Conservation (phyloP, 2,329 filamentous ascomycete species). For the Knoxdaviesia capensis region DNA sequence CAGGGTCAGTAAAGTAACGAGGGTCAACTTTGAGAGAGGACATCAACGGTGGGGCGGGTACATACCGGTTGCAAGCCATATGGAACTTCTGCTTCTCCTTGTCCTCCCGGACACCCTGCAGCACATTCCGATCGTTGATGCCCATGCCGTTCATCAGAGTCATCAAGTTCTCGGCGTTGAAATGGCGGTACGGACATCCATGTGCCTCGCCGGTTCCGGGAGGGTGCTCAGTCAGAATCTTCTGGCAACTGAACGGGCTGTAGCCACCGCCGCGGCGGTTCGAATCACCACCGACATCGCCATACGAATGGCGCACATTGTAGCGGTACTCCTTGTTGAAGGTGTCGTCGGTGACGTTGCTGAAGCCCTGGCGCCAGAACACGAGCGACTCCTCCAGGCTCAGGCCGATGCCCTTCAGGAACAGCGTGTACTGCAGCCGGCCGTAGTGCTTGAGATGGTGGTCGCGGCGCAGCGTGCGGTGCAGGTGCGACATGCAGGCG, state of each 20-base stretch:
- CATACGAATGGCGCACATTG: slow-evolving; percentile 88
- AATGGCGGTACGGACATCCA: slow-evolving; percentile 93
- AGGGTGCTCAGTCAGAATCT: slow-evolving; percentile 75
- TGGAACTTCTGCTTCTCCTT: slow-evolving; percentile 78
- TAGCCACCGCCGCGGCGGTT: slow-evolving; percentile 78
- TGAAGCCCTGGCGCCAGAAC: slow-evolving; percentile 82
- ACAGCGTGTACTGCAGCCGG: slow-evolving; percentile 84
- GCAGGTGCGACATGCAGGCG: slow-evolving; percentile 84
- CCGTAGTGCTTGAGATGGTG: slow-evolving; percentile 85
- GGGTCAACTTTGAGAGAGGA: neutral
- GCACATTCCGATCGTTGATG: slow-evolving; percentile 54
- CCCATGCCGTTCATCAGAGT: slow-evolving; percentile 58
- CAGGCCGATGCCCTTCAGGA: slow-evolving; percentile 88
- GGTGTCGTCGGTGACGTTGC: slow-evolving; percentile 71
- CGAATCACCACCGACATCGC: slow-evolving; percentile 81
- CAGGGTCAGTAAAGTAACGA: neutral
- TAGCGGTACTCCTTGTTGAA: slow-evolving; percentile 98
- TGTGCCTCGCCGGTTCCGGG: slow-evolving; percentile 77
- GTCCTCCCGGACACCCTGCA: slow-evolving; percentile 72
- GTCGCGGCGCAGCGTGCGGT: slow-evolving; percentile 68
- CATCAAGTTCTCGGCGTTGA: slow-evolving; percentile 69
- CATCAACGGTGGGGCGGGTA: slow-evolving; percentile 1
- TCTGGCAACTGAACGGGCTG: slow-evolving; percentile 83
- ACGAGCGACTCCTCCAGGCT: slow-evolving; percentile 76
- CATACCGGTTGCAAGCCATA: slow-evolving; percentile 78